phyloP scores from a whole-genome alignment of 73 alveolate genomes.

The Paramecium tetraurelia region DNA sequence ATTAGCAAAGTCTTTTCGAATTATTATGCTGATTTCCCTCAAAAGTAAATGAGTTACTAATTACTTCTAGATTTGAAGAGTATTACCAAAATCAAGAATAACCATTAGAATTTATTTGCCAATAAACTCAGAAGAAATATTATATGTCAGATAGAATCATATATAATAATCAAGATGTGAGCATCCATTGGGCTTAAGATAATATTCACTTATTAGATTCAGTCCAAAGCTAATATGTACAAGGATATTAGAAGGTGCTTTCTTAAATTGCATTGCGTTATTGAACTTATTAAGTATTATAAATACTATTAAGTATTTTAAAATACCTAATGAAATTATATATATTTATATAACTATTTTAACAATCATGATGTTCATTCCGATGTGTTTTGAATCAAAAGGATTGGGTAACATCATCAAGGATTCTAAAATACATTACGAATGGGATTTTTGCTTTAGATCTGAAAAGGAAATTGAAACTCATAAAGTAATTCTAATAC shows the following conservation, averaged over 20 bases:
- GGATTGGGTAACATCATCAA: slow-evolving; percentile 1
- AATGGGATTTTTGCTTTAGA: slow-evolving; percentile 41
- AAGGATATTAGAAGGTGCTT: not conserved
- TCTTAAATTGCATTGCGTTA: not conserved
- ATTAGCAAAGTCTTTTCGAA: not conserved
- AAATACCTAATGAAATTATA: too few relatives aligned
- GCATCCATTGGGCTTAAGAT: not conserved
- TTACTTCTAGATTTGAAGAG: not conserved
- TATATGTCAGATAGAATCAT: not conserved
- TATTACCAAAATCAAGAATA: not conserved
- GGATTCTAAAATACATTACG: not conserved
- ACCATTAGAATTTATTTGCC: not conserved
- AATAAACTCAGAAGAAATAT: not conserved
- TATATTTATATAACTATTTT: not conserved
- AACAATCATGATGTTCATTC: not conserved
- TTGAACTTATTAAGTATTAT: not conserved
- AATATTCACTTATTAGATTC: not conserved
- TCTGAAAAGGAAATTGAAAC: slow-evolving; percentile 12
- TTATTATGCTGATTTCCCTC: not conserved
- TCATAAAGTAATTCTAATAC: not conserved
- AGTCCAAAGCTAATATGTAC: not conserved
- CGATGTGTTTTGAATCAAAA: not conserved
- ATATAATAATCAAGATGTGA: not conserved
- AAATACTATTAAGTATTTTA: too few relatives aligned
- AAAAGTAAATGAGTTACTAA: not conserved